A percentile compares a stretch with the other conserved stretches of the same genome.
Evolutionary conservation across 805 yeast genomes (phyloP).

Genomic region (Lipomyces spencermartinsiae): DNA sequence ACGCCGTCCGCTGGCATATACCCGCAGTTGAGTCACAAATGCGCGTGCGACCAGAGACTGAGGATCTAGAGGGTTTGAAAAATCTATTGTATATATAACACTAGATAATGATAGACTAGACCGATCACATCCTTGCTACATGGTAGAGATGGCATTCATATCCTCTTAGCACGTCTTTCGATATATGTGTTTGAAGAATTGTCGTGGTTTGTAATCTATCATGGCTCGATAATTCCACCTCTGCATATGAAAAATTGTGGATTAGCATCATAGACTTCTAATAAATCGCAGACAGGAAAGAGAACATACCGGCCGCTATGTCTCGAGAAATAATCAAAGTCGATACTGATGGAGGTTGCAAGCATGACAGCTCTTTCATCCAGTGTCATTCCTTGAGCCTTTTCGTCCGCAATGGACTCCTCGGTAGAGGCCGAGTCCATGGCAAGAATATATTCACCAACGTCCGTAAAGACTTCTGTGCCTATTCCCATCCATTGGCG

Average conservation of each 20-base stretch:
- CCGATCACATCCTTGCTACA: no score
- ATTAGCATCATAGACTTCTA: constrained; percentile 9
- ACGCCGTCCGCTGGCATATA: background rate
- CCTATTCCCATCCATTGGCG: constrained; percentile 96
- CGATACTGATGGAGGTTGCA: constrained; percentile 89
- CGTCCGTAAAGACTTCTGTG: constrained; percentile 90
- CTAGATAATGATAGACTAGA: constrained; percentile 1
- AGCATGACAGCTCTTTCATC: constrained; percentile 86
- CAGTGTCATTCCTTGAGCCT: constrained; percentile 56
- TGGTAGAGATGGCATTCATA: no score
- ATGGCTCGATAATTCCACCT: background rate
- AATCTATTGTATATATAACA: background rate
- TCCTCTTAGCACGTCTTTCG: no score
- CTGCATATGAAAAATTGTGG: constrained; percentile 17
- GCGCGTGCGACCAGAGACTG: background rate
- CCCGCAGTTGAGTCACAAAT: background rate
- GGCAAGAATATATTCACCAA: constrained; percentile 87
- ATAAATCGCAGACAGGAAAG: background rate
- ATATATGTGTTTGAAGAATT: background rate
- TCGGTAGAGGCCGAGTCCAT: constrained; percentile 70
- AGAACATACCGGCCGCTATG: constrained; percentile 30
- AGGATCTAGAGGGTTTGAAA: background rate
- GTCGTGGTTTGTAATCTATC: background rate
- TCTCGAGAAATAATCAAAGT: constrained; percentile 95
- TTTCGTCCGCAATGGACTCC: constrained; percentile 49